phyloP scores from a whole-genome alignment of 176 grass and related monocot genomes.

The Hsuehochloa calcarea region DNA sequence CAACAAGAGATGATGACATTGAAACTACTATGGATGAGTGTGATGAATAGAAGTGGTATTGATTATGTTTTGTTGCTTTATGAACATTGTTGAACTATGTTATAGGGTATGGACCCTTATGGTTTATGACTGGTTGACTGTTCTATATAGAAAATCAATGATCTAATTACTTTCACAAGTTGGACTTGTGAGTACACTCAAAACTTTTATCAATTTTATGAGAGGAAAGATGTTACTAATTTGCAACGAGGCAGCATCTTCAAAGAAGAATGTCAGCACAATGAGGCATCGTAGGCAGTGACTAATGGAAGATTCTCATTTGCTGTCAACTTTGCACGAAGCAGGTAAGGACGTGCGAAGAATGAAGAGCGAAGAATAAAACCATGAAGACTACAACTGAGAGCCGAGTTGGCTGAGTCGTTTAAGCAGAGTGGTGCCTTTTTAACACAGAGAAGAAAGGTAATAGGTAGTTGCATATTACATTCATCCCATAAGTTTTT shows the following conservation, averaged over 20 bases:
- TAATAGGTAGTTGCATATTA: slow-evolving; percentile 71
- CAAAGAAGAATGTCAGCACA: slow-evolving; percentile 22
- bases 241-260: slow-evolving; percentile 41
- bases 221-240: slow-evolving; percentile 44
- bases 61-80: too few species aligned
- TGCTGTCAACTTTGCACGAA: slow-evolving; percentile 40
- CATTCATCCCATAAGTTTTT: slow-evolving; percentile 45
- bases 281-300: slow-evolving; percentile 33
- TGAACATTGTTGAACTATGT: too few species aligned
- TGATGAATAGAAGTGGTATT: too few species aligned
- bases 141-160: slow-evolving; percentile 14
- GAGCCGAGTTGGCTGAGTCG: slow-evolving; percentile 59
- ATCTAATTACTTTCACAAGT: neutral
- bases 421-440: slow-evolving; percentile 82
- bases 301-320: slow-evolving; percentile 35
- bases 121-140: neutral
- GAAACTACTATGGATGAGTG: too few species aligned
- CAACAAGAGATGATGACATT: too few species aligned
- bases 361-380: slow-evolving; percentile 76
- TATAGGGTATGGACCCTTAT: too few species aligned
- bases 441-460: slow-evolving; percentile 80
- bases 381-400: slow-evolving; percentile 69
- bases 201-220: slow-evolving; percentile 31
- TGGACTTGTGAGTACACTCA: slow-evolving; percentile 29
- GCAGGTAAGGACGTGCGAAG: slow-evolving; percentile 42